Percentiles rank a stretch among this genome's conserved stretches.
Conservation (phyloP, 2,329 filamentous ascomycete genomes). For the Xylaria sp. region DNA sequence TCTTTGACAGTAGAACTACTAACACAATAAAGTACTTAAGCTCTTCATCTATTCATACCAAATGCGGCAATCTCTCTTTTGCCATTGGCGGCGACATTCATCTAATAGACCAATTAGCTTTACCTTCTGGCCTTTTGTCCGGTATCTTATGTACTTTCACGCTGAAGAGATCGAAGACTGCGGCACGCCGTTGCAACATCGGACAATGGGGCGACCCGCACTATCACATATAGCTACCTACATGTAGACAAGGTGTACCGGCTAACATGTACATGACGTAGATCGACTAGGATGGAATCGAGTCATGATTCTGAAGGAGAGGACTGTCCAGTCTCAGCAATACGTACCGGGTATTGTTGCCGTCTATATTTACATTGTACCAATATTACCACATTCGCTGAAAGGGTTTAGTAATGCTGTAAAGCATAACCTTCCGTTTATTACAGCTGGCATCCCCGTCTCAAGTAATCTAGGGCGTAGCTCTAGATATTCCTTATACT, state of each 20-base stretch:
- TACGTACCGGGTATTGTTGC: slow-evolving; percentile 17
- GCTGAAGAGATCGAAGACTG: not conserved
- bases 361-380: slow-evolving; percentile 2
- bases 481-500: slow-evolving; percentile 16
- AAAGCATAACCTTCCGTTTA: slow-evolving; percentile 17
- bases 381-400: not conserved
- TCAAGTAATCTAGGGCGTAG: no score
- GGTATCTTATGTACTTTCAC: not conserved
- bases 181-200: slow-evolving; percentile 9
- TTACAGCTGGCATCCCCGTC: slow-evolving; percentile 26
- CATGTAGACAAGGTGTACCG: slow-evolving; percentile 16
- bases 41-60: not conserved
- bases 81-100: not conserved
- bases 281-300: not conserved
- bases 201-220: slow-evolving; percentile 28
- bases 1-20: slow-evolving; percentile 1
- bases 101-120: slow-evolving; percentile 6
- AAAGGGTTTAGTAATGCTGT: not conserved
- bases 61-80: not conserved
- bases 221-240: slow-evolving; percentile 16
- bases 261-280: slow-evolving; percentile 30
- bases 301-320: not conserved
- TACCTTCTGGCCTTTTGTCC: not conserved
- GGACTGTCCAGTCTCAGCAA: not conserved
- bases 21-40: not conserved